Conservation (phyloP, 768 basidiomycete genomes). For the Leccinum boreale region DNA sequence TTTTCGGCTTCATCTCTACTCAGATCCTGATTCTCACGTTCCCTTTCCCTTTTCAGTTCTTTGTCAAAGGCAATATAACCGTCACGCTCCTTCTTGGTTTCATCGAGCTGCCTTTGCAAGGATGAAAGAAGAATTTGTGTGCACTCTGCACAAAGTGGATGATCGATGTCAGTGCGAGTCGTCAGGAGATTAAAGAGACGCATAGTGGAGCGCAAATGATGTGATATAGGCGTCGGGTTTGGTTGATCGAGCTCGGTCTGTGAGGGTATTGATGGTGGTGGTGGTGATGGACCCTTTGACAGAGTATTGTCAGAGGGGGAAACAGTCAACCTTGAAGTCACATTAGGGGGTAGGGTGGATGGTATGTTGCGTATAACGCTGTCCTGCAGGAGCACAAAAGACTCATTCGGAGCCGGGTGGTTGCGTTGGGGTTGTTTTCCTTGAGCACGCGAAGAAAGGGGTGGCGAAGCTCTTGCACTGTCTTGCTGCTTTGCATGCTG, state of each 20-base stretch:
- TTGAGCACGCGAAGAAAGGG: conserved; percentile 53
- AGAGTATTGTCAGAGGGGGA: conserved; percentile 33
- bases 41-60: conserved; percentile 78
- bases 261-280: conserved; percentile 27
- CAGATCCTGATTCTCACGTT: conserved; percentile 60
- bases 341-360: conserved; percentile 42
- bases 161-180: conserved; percentile 76
- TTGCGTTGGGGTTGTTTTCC: conserved; percentile 58
- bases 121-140: conserved; percentile 75
- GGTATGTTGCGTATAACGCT: conserved; percentile 74
- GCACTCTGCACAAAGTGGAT: conserved; percentile 95
- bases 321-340: conserved; percentile 42
- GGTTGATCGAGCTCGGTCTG: conserved; percentile 50
- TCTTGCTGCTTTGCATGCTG: conserved; percentile 48
- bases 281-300: conserved; percentile 24
- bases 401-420: conserved; percentile 69
- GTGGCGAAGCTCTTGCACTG: conserved; percentile 30
- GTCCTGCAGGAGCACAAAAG: conserved; percentile 88
- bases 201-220: conserved; percentile 72
- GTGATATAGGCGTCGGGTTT: conserved; percentile 71
- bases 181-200: conserved; percentile 77
- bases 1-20: conserved; percentile 64
- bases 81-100: conserved; percentile 87
- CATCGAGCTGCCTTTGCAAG: conserved; percentile 79
- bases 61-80: conserved; percentile 93